Percentiles rank a stretch among this genome's conserved stretches.
These are phyloP conservation scores for Gaultheria prostrata DNA, from an alignment of 148 eudicot genomes.

Conservation along the genomic window DNA sequence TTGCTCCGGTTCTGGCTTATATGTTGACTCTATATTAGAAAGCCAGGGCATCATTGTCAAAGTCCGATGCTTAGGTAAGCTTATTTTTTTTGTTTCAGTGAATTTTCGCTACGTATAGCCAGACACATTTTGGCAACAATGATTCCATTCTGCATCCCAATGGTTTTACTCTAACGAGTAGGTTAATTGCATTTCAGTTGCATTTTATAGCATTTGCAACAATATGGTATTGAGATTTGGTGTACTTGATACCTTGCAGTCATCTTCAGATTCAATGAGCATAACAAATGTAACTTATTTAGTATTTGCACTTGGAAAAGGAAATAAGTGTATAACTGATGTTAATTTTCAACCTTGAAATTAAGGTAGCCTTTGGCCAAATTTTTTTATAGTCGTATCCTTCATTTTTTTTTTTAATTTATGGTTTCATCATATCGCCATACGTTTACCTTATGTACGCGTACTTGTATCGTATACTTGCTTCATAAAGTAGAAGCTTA, in stretches of 20 bases:
- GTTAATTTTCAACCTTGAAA: background rate
- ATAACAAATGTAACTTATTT: too few species aligned
- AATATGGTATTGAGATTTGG: background rate
- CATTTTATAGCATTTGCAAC: background rate
- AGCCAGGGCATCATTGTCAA: conserved; percentile 89
- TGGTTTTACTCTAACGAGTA: too few species aligned
- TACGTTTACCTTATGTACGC: too few species aligned
- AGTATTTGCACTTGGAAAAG: background rate
- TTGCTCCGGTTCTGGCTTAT: conserved; percentile 91
- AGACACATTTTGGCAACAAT: background rate
- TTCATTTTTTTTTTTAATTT: too few species aligned
- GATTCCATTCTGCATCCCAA: background rate
- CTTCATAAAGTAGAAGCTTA: too few species aligned
- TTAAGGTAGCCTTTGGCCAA: background rate
- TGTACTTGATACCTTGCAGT: background rate
- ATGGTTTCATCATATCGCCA: too few species aligned
- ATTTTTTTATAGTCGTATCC: too few species aligned
- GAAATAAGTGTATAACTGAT: too few species aligned
- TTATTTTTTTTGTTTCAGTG: background rate
- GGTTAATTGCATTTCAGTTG: background rate
- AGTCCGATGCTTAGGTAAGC: conserved; percentile 66
- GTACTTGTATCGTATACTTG: too few species aligned
- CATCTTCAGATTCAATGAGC: too few species aligned
- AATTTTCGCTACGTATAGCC: background rate
- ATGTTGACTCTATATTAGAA: conserved; percentile 91